Evolutionary conservation across 176 grass and related monocot genomes (phyloP).

Genomic region (Cenchrus americanus): DNA sequence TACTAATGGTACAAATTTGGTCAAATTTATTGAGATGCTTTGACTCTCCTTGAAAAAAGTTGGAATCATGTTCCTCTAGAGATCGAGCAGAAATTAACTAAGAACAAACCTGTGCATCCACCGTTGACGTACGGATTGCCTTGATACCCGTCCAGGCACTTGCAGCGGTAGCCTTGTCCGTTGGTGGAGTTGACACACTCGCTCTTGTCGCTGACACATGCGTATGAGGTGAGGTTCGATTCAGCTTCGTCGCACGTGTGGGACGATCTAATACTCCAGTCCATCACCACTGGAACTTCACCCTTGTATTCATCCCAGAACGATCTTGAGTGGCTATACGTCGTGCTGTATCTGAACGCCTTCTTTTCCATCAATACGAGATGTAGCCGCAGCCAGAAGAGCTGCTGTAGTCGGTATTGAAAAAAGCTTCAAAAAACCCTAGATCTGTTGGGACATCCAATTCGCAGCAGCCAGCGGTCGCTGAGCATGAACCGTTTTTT

Average conservation of each 20-base stretch:
- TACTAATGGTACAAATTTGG: no score
- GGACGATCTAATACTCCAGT: not conserved
- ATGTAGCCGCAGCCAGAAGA: slow-evolving; percentile 13
- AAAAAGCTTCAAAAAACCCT: not conserved
- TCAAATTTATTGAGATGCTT: no score
- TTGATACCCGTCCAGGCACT: not conserved
- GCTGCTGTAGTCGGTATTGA: not conserved
- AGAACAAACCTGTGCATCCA: slow-evolving; percentile 27
- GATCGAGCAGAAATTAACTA: not conserved
- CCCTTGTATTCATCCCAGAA: not conserved
- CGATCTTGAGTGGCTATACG: not conserved
- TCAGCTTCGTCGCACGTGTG: not conserved
- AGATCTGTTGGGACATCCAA: not conserved
- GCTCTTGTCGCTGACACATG: not conserved
- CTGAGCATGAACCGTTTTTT: slow-evolving; percentile 22
- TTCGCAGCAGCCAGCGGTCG: slow-evolving; percentile 44
- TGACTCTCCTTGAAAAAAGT: no score
- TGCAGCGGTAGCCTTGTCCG: slow-evolving; percentile 2
- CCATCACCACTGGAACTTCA: not conserved
- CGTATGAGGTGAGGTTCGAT: not conserved
- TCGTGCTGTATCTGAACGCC: not conserved
- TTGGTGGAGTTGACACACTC: not conserved
- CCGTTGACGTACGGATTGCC: slow-evolving; percentile 10
- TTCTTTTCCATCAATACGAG: slow-evolving; percentile 9
- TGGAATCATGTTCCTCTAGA: no score